Base-by-base conservation (phyloP, 805 yeast species). In the Saccharomycopsis schoenii region DNA sequence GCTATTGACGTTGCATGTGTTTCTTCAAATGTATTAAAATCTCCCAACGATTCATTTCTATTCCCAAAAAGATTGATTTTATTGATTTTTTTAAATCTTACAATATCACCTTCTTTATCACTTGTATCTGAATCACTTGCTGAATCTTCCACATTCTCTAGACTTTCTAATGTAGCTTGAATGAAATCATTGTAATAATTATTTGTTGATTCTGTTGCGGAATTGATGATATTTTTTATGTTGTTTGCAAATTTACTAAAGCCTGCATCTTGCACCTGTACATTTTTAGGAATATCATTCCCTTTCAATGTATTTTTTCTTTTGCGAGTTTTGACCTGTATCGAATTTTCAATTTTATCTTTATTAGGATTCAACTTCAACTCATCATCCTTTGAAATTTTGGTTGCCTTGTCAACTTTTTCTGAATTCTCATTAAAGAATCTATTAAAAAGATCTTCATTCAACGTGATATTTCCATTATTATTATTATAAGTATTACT, bases 391-490 rank as follows among this genome's bases (percentile, higher is more conserved):
- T 52, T 52, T 1, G 24, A 11, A 9, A 25, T 29, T 12, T 34
- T 34, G 37, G 41, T n/a, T 36, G 29, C 24, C n/a, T 29, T 24
- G 24, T 34, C 39, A 36, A n/a, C 14, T 39, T 25, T 55, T 61
- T 61, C 65, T 12, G 64, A 61, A 19, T 55, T 60, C n/a, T 63
- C 65, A 36, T 63, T 60, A 36, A 63, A 63, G 40, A 63, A 63
- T 24, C 55, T 59, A 24, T 55, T 58, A 14, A 63, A 55, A 24
- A 63, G 54, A 41, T 55, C 58, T 40, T 60, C 55, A 5, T 60
- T 52, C 8, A 50, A 43, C 10, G 47, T 17, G 4, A 24, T 40
- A 24, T 47, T 47, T 14, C 52, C 52, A 47, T 24, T 47, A 47
- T 47, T 47, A 25, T 47, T 47, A 24, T 25, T 47, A 21, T 47